These are phyloP conservation scores for Syzygium oleosum DNA, from an alignment of 345 rosid species.

Conservation along the genomic window DNA sequence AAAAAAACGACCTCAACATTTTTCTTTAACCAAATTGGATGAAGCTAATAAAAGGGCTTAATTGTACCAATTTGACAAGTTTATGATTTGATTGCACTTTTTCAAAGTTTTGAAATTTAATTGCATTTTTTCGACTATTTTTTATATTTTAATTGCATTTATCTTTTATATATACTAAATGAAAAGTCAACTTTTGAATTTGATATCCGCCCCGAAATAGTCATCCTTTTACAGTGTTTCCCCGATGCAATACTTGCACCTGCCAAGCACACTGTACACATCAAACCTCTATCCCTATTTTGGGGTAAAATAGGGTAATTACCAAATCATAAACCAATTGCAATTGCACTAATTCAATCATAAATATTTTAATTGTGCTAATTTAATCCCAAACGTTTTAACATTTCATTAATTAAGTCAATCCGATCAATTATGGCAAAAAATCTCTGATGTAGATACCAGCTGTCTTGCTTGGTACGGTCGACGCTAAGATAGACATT, in stretches of 20 bases:
- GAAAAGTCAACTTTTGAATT: background rate
- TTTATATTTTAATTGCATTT: background rate
- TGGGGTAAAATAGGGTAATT: no score
- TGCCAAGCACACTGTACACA: background rate
- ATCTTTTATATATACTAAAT: background rate
- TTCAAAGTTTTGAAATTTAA: background rate
- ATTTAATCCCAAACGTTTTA: no score
- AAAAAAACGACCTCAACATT: background rate
- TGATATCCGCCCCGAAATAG: background rate
- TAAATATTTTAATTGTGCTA: no score
- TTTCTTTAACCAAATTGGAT: background rate
- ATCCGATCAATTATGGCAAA: no score
- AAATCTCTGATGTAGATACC: no score
- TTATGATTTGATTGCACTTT: background rate
- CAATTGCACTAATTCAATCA: no score
- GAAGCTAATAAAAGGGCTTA: background rate
- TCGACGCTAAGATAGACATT: no score
- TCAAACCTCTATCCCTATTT: background rate
- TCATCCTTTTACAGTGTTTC: background rate
- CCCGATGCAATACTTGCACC: background rate
- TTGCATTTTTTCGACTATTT: background rate
- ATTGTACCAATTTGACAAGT: background rate
- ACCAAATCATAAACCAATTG: no score
- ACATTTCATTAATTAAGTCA: no score
- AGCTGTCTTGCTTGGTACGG: no score